Conservation (phyloP, 2,329 filamentous ascomycete species). For the Talaromyces rugulosus region DNA sequence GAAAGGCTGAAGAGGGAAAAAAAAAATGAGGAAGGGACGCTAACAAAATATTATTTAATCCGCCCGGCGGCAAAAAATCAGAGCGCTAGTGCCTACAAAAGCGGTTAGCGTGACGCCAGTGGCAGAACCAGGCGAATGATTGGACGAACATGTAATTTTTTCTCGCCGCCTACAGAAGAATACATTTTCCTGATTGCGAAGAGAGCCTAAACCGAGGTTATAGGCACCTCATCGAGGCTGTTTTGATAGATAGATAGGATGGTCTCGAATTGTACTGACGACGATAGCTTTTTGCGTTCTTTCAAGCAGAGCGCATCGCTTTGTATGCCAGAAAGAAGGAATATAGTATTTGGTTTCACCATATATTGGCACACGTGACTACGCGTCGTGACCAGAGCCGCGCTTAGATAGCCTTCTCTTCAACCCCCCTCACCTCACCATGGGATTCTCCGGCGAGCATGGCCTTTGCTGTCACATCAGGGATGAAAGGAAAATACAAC, state of each 20-base stretch:
- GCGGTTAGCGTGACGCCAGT: neutral
- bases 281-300: neutral
- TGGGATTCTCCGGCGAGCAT: neutral
- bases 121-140: constrained; percentile 17
- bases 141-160: neutral
- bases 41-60: neutral
- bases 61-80: neutral
- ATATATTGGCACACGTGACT: constrained; percentile 12
- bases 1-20: neutral
- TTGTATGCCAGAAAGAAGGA: neutral
- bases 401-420: constrained; percentile 2
- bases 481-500: neutral
- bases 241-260: neutral
- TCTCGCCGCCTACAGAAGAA: neutral
- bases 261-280: neutral
- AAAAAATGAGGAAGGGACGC: constrained; percentile 14
- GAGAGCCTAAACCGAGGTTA: neutral
- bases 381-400: constrained; percentile 5
- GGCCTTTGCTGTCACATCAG: constrained; percentile 1
- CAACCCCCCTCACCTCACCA: neutral
- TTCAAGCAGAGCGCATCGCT: neutral
- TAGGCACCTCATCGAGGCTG: neutral
- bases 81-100: neutral
- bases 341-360: too few relatives aligned
- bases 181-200: neutral